Base-by-base conservation (phyloP, 345 rosid genomes). In the Eucalyptus pumila region DNA sequence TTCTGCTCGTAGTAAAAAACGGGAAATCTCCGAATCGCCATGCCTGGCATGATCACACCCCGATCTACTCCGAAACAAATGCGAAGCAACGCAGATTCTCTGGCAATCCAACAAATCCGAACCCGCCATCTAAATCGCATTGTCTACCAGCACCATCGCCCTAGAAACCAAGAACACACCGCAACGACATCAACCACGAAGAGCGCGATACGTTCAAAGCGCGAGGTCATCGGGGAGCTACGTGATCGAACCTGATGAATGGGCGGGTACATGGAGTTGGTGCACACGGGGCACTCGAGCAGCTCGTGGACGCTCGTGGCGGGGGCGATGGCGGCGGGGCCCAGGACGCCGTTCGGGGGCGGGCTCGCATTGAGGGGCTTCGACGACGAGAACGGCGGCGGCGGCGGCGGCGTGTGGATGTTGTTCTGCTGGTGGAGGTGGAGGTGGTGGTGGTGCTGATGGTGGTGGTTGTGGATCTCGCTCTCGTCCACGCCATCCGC, bases 211-310 rank as follows among this genome's bases (percentile, higher is more conserved):
- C 51, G 2, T 42, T 65, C 47, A 24, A 42, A 40, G 56, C 30
- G 23, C n/a, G 37, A 30, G 34, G 89, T 11, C 14, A 37, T n/a
- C 42, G 37, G 47, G 7, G 49, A 65, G 62, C 30, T 27, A 87
- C 50, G 27, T 26, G 32, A 89, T 88, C 44, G 72, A 56, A 98
- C 99, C 99, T 98, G 99, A 90, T 98, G 99, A 90, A 98, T 98
- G 81, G 99, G 99, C 88, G 99, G 99, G 88, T 97, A 97, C 99
- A 98, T 98, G 80, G 99, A 98, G 89, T 95, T 96, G 89, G 99
- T 96, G 89, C 99, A 98, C 86, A 98, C 99, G 51, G 99, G 99
- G 92, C 99, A 98, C 87, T 98, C 99, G 1, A 98, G 96, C 92
- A 98, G 92, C 92, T 98, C 99, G 87, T 97, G 98, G 86, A 98